Evolutionary conservation across 768 basidiomycete genomes (phyloP), one percentile per base, ranked within the genome.

Genomic region (Amylocystis lapponica): DNA sequence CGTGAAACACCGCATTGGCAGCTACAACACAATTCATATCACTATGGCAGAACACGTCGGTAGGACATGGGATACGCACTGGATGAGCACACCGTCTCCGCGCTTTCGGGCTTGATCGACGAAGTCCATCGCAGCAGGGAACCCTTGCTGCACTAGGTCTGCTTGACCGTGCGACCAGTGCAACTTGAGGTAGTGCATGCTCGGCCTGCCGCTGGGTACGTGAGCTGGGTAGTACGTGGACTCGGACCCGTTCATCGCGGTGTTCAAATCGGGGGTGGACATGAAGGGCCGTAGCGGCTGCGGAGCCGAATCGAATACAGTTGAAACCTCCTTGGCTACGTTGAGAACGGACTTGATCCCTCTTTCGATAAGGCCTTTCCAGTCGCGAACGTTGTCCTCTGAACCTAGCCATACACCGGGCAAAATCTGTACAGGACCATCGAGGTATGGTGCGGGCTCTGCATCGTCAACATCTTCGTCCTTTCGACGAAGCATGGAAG

Each of bases 1-100:
- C 92, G 78, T 17, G 91, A 93, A 26, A 95, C 85, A 53, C 92
- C 92, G 63, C 91, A 92, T 66, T 95, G 92, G 63, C 92, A 95
- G 61, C 89, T 92, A 51, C 22, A 29, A 45, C 34, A 27, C 36
- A 16, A 41, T 39, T 44, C 33, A 43, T 27, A 35, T 23, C 11
- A 27, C 26, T 13, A 26, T 19, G 14, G 22, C 26, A 14, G 32
- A 14, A 6, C 5, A 22, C 8, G 29, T 29, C 20, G 36, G 26
- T 35, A 45, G 26, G 25, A 36, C 34, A 16, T 26, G 27, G 37
- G 27, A 45, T 36, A 82, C 87, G 53, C 61, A 92, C 89, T 92
- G 90, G 43, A 92, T 79, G 48, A 92, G 73, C 44, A 92, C 77
- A 49, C 86, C 85, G 48, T 88, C 86, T 41, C 80, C 80, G 52